phyloP scores from a whole-genome alignment of 2,329 filamentous ascomycete species.

The Exophiala phaeomuriformis region DNA sequence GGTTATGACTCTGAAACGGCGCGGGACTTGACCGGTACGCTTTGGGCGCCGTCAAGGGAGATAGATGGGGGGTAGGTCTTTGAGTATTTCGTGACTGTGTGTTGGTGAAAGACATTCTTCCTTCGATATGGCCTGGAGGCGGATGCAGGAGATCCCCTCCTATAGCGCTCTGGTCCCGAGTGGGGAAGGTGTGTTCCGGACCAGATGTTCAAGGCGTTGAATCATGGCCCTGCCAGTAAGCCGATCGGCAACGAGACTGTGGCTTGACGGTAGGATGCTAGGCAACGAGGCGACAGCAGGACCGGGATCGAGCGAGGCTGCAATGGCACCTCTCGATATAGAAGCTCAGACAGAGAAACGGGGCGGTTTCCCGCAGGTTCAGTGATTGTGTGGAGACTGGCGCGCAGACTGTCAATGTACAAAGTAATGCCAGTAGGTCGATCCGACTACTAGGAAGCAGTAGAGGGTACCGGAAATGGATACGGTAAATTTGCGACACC shows the following conservation, averaged over 20 bases:
- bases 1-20: constrained; percentile 7
- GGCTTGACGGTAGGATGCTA: constrained; percentile 3
- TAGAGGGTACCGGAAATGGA: constrained; percentile 10
- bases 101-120: constrained; percentile 12
- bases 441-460: constrained; percentile 3
- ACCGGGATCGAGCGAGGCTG: neutral
- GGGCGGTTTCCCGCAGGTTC: neutral
- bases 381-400: neutral
- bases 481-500: constrained; percentile 1
- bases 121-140: neutral
- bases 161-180: constrained; percentile 6
- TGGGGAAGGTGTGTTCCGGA: constrained; percentile 9
- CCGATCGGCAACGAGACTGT: constrained; percentile 6
- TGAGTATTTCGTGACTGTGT: constrained; percentile 2
- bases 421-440: constrained; percentile 1
- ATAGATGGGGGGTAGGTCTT: constrained; percentile 7
- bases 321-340: too few relatives aligned
- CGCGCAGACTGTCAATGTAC: constrained; percentile 1
- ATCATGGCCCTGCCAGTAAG: constrained; percentile 12
- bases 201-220: constrained; percentile 6
- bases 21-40: constrained; percentile 3
- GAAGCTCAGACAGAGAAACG: too few relatives aligned
- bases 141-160: constrained; percentile 2
- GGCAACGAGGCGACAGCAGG: neutral
- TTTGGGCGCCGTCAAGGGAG: constrained; percentile 2